Conservation (phyloP, 2,329 filamentous ascomycete genomes). For the Truncatella angustata region DNA sequence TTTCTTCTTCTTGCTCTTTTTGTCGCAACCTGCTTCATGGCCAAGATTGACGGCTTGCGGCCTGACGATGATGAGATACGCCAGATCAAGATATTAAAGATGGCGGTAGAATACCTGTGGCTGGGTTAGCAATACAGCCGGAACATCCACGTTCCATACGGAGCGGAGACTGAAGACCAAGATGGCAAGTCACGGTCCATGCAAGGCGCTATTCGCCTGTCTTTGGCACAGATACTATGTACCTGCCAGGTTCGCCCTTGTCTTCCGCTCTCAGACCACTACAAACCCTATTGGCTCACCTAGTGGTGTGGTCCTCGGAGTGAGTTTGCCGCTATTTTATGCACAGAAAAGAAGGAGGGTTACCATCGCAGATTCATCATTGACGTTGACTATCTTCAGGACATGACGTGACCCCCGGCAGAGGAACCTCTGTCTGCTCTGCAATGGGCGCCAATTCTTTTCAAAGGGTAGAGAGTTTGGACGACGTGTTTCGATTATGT, state of each 20-base stretch:
- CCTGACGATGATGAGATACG: no score
- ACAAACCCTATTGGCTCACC: background rate
- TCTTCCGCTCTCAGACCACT: constrained; percentile 7
- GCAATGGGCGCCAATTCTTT: no score
- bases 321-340: constrained; percentile 1
- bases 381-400: background rate
- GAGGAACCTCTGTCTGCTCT: no score
- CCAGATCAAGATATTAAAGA: background rate
- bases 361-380: background rate
- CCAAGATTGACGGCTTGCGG: no score
- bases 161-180: background rate
- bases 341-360: background rate
- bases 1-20: background rate
- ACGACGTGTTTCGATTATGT: background rate
- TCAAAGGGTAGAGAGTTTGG: no score
- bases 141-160: constrained; percentile 5
- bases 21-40: no score
- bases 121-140: background rate
- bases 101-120: background rate
- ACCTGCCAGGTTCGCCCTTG: constrained; percentile 7
- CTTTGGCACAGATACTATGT: background rate
- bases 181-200: background rate
- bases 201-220: constrained; percentile 2
- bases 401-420: no score
- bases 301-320: background rate